A percentile compares a stretch with the other conserved stretches of the same genome.
These are phyloP conservation scores for Serpula lacrymans DNA, from an alignment of 768 basidiomycete genomes.

Conservation along the genomic window DNA sequence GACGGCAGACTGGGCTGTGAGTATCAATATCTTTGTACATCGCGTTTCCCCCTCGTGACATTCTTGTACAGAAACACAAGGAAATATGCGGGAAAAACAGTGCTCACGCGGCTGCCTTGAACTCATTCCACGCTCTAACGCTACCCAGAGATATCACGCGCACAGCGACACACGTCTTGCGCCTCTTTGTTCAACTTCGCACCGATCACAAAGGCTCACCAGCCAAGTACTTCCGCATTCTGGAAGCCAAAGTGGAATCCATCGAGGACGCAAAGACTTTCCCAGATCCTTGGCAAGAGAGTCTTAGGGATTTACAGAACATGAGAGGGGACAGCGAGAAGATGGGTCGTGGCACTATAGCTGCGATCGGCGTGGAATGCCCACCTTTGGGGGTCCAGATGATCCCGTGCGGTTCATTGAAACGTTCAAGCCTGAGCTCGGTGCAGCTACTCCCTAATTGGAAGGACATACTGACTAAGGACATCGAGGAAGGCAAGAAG, in stretches of 20 bases:
- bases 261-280: constrained; percentile 16
- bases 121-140: constrained; percentile 21
- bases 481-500: constrained; percentile 16
- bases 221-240: constrained; percentile 26
- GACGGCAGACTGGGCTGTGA: constrained; percentile 17
- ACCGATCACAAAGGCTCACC: constrained; percentile 19
- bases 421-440: constrained; percentile 10
- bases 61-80: constrained; percentile 16
- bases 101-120: constrained; percentile 12
- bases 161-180: constrained; percentile 16
- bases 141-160: constrained; percentile 23
- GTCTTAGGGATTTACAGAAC: constrained; percentile 13
- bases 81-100: constrained; percentile 13
- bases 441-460: constrained; percentile 7
- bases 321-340: constrained; percentile 24
- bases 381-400: constrained; percentile 27
- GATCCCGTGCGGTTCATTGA: constrained; percentile 31
- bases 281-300: constrained; percentile 22
- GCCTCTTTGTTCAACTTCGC: constrained; percentile 12
- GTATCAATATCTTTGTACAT: constrained; percentile 7
- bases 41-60: background rate
- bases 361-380: constrained; percentile 26
- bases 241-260: constrained; percentile 17
- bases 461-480: constrained; percentile 14
- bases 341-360: constrained; percentile 17